These are phyloP conservation scores for Penicillium macrosclerotiorum DNA, from an alignment of 495 filamentous ascomycete species.

Conservation along the genomic window DNA sequence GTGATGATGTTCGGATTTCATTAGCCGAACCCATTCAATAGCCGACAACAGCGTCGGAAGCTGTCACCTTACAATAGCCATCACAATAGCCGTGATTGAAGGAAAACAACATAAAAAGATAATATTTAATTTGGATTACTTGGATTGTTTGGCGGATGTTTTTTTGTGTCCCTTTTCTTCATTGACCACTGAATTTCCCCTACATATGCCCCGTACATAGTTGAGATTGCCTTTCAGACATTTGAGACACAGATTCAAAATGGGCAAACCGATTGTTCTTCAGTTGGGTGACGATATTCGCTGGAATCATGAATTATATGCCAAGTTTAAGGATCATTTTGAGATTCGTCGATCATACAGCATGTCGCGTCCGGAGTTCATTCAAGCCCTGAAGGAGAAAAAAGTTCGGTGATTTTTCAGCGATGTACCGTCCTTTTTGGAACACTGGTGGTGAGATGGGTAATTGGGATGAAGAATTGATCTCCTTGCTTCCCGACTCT, in stretches of 20 bases:
- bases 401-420: slow-evolving; percentile 69
- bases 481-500: slow-evolving; percentile 59
- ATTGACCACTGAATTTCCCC: neutral
- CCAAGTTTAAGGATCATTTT: slow-evolving; percentile 54
- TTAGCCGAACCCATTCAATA: slow-evolving; percentile 15
- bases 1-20: slow-evolving; percentile 23
- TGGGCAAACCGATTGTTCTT: slow-evolving; percentile 49
- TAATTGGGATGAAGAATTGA: slow-evolving; percentile 69
- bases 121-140: slow-evolving; percentile 3
- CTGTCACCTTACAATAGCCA: slow-evolving; percentile 4
- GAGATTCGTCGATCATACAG: slow-evolving; percentile 49
- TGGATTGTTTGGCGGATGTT: too few species aligned
- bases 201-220: neutral
- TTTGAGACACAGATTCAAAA: slow-evolving; percentile 12
- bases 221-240: neutral
- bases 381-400: slow-evolving; percentile 58
- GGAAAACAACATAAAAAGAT: neutral
- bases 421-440: slow-evolving; percentile 77
- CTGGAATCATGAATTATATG: slow-evolving; percentile 60
- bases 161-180: neutral
- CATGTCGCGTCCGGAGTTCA: slow-evolving; percentile 57
- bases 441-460: slow-evolving; percentile 79
- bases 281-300: slow-evolving; percentile 68
- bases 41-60: slow-evolving; percentile 8
- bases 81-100: slow-evolving; percentile 6